These are phyloP conservation scores for Pestalotiopsis sp. DNA, from an alignment of 2,329 filamentous ascomycete species.

Conservation along the genomic window DNA sequence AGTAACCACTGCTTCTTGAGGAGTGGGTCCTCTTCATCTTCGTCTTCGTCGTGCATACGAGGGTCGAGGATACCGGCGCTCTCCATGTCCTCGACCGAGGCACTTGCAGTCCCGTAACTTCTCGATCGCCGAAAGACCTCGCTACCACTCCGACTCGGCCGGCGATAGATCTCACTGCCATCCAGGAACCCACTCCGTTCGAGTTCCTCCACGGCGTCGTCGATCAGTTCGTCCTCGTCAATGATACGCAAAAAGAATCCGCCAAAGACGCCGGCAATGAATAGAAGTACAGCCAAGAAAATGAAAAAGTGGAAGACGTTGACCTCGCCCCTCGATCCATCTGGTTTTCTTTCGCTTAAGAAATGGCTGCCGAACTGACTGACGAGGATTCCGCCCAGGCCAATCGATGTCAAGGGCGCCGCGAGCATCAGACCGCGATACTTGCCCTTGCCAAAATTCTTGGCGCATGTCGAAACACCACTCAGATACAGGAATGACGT, in stretches of 20 bases:
- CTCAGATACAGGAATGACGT: slow-evolving; percentile 89
- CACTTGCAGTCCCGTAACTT: slow-evolving; percentile 66
- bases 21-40: slow-evolving; percentile 47
- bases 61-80: slow-evolving; percentile 43
- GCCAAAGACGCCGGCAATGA: slow-evolving; percentile 72
- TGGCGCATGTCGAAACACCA: slow-evolving; percentile 92
- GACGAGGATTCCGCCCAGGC: slow-evolving; percentile 93
- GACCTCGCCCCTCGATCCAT: slow-evolving; percentile 66
- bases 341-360: slow-evolving; percentile 68
- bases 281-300: slow-evolving; percentile 76
- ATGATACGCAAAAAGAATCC: slow-evolving; percentile 76
- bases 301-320: slow-evolving; percentile 86
- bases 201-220: slow-evolving; percentile 87
- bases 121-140: slow-evolving; percentile 66
- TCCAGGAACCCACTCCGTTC: slow-evolving; percentile 84
- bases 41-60: slow-evolving; percentile 36
- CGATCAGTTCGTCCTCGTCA: slow-evolving; percentile 84
- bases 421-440: slow-evolving; percentile 89
- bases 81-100: slow-evolving; percentile 42
- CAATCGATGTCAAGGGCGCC: slow-evolving; percentile 88
- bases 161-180: not conserved
- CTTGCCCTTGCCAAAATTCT: slow-evolving; percentile 92
- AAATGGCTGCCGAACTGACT: slow-evolving; percentile 83
- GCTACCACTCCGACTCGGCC: slow-evolving; percentile 50
- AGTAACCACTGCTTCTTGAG: slow-evolving; percentile 88